Evolutionary conservation across 2,329 filamentous ascomycete genomes (phyloP), one percentile per base, ranked within the genome.

Genomic region (Trichoderma gracile): DNA sequence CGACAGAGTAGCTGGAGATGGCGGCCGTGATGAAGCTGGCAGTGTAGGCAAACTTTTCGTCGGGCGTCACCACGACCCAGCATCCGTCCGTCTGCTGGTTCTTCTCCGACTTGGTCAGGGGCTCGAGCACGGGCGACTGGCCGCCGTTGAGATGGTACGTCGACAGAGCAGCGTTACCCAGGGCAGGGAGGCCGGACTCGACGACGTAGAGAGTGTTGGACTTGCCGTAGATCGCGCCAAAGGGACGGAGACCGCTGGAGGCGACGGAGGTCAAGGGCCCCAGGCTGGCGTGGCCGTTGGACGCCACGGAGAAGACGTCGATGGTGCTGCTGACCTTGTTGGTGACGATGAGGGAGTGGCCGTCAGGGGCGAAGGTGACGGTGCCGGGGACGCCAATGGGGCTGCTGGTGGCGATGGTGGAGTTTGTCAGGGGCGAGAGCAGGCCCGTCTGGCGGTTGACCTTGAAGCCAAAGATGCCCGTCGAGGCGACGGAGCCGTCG

Each of bases 311-410:
- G 55, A 67, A 69, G 54, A 69, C 63, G 25, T 69, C 68, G 19
- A 69, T 53, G 17, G 66, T 69, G 47, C 68, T 69, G 45, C 68
- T 67, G 23, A 69, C 67, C 46, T 69, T 69, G 64, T 69, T 69
- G 60, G 67, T 69, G 7, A 69, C 68, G 10, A 68, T 62, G 25
- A 69, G 43, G 3, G 68, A 64, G 10, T 45, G 52, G 25, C 67
- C 66, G 25, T 69, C 67, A 3, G 68, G 65, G 21, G 68, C 27
- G 53, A 69, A 69, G 12, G 58, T 33, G n/a, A 69, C 61, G 12
- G 63, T 68, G 19, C 68, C 68, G 5, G 68, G 68, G 4, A 69
- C 68, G 30, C 68, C 67, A 30, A 69, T 69, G 5, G 68, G 68
- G 23, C 54, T 61, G 59, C 68, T 69, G 12, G 68, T 68, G 4